Conservation (phyloP, 2,329 filamentous ascomycete genomes). For the Rhytidhysteron rufulum region DNA sequence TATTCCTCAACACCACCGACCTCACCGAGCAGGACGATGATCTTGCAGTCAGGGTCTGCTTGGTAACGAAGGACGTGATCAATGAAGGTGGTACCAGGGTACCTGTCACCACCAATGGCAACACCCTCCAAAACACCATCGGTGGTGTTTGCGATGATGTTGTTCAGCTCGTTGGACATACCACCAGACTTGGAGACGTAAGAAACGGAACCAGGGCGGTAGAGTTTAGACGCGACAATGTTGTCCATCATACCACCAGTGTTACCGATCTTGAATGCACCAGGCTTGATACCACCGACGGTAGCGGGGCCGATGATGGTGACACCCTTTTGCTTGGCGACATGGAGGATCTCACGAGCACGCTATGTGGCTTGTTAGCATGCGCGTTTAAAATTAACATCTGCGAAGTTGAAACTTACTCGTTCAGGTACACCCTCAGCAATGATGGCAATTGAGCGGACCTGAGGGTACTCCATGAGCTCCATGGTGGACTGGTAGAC, state of each 20-base stretch:
- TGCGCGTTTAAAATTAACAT: conserved; percentile 9
- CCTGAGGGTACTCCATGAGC: conserved; percentile 93
- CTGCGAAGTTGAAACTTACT: conserved; percentile 53
- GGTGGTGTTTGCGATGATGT: conserved; percentile 94
- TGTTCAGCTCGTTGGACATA: conserved; percentile 99
- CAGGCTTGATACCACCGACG: conserved; percentile 98
- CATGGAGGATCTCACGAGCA: conserved; percentile 94
- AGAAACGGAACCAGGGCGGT: conserved; percentile 96
- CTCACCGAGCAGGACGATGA: conserved; percentile 91
- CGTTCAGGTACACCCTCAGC: conserved; percentile 98
- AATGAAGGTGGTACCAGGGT: conserved; percentile 98
- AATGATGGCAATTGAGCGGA: conserved; percentile 99
- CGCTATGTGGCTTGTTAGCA: conserved; percentile 53
- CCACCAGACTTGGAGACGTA: conserved; percentile 99
- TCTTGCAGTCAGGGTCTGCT: conserved; percentile 95
- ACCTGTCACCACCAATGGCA: conserved; percentile 98
- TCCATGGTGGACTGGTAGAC: conserved; percentile 99
- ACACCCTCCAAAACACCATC: conserved; percentile 99
- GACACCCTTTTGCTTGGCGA: conserved; percentile 96
- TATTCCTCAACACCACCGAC: conserved; percentile 99
- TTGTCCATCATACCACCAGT: conserved; percentile 99
- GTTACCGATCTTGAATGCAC: conserved; percentile 99
- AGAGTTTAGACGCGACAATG: conserved; percentile 99
- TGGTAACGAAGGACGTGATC: conserved; percentile 97
- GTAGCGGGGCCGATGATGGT: conserved; percentile 98